These are phyloP conservation scores for Rhizopus sp. DNA, from an alignment of 371 early-diverging fungal species.

Conservation along the genomic window DNA sequence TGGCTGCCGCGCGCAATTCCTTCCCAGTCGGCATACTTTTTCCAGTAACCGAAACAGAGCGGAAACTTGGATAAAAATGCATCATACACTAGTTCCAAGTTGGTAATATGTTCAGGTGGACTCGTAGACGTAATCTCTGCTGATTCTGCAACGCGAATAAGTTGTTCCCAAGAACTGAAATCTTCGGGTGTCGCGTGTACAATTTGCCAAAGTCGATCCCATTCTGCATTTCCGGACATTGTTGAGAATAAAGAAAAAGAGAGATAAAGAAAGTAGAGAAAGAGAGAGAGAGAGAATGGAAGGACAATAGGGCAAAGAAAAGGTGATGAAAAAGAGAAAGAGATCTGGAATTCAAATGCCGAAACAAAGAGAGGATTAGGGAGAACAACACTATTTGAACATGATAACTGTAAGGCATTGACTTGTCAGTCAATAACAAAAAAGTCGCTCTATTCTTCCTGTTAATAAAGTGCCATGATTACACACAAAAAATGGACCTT, in stretches of 20 bases:
- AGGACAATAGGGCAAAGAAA: no score
- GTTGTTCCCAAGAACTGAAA: slow-evolving; percentile 62
- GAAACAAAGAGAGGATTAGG: no score
- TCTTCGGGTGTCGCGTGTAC: slow-evolving; percentile 59
- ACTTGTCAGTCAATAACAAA: no score
- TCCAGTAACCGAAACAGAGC: slow-evolving; percentile 77
- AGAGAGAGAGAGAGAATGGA: not conserved
- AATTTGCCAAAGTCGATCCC: slow-evolving; percentile 52
- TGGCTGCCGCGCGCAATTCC: slow-evolving; percentile 47
- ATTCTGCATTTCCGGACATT: slow-evolving; percentile 25
- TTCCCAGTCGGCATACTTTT: slow-evolving; percentile 71
- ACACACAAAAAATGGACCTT: no score
- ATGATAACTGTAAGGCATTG: no score
- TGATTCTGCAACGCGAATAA: slow-evolving; percentile 55
- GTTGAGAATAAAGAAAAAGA: not conserved
- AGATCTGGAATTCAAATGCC: no score
- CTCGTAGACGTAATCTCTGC: slow-evolving; percentile 45
- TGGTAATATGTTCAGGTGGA: slow-evolving; percentile 29
- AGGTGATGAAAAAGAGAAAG: no score
- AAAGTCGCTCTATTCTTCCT: no score
- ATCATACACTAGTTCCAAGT: slow-evolving; percentile 60
- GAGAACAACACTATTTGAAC: no score
- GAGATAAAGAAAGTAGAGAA: not conserved
- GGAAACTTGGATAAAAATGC: slow-evolving; percentile 68
- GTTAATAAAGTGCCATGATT: no score